Evolutionary conservation across 202 grass and related monocot genomes (phyloP).

Genomic region (Panicum virgatum): DNA sequence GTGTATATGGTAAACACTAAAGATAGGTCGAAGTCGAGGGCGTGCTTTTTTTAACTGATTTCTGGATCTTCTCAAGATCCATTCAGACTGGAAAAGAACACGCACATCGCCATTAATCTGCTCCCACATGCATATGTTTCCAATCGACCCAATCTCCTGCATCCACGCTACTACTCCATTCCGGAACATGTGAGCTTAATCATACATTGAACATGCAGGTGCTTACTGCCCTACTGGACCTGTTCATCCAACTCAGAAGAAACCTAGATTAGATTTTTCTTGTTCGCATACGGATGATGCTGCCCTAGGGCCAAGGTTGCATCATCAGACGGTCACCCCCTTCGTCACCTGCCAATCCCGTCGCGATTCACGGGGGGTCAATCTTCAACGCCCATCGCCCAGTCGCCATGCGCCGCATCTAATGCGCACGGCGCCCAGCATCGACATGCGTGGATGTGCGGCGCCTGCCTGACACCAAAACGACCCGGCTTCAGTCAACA

Average conservation of each 20-base stretch:
- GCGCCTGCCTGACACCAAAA: not conserved
- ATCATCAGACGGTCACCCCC: conserved; percentile 25
- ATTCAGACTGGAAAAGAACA: not conserved
- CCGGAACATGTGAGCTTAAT: not conserved
- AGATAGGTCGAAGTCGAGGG: not conserved
- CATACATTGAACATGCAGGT: not conserved
- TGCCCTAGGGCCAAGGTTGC: not conserved
- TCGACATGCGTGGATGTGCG: conserved; percentile 16
- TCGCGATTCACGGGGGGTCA: conserved; percentile 24
- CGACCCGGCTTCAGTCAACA: conserved; percentile 5
- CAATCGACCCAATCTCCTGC: not conserved
- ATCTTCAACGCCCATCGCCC: conserved; percentile 18
- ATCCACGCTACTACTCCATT: conserved; percentile 32
- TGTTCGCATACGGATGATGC: too few species aligned
- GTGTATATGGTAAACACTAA: not conserved
- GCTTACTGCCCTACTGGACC: not conserved
- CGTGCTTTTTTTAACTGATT: not conserved
- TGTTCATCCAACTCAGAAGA: not conserved
- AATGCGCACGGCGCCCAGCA: not conserved
- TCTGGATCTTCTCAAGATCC: not conserved
- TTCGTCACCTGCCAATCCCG: conserved; percentile 7
- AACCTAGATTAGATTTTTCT: not conserved
- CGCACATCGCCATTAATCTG: not conserved
- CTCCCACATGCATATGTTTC: not conserved
- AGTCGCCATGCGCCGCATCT: not conserved